These are phyloP conservation scores for Pichia manshurica DNA, from an alignment of 805 yeast species.

Conservation along the genomic window DNA sequence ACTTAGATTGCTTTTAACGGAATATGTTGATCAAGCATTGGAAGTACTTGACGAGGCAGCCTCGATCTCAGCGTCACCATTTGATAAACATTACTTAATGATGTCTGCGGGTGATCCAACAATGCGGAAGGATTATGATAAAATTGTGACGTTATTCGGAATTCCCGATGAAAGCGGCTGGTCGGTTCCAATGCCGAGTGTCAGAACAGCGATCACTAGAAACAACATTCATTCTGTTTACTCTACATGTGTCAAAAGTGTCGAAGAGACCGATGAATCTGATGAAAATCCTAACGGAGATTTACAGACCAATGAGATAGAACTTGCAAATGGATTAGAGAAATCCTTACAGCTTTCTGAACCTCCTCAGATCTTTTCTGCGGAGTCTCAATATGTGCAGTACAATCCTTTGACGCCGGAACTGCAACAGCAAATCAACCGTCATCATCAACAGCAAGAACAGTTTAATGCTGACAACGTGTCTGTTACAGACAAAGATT, in stretches of 20 bases:
- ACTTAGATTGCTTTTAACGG: conserved; percentile 71
- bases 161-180: conserved; percentile 94
- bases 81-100: conserved; percentile 86
- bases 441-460: conserved; percentile 20
- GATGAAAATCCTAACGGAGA: not conserved
- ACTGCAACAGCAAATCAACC: conserved; percentile 21
- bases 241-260: conserved; percentile 64
- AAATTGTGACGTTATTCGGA: conserved; percentile 86
- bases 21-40: conserved; percentile 81
- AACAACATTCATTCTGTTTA: conserved; percentile 95
- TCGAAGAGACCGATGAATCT: conserved; percentile 22
- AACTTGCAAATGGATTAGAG: not conserved
- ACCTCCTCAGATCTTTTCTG: conserved; percentile 7
- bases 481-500: conserved; percentile 55
- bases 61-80: conserved; percentile 79
- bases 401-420: conserved; percentile 28
- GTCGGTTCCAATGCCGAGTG: conserved; percentile 94
- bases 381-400: conserved; percentile 29
- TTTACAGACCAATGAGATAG: conserved; percentile 1
- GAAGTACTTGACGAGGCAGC: conserved; percentile 85
- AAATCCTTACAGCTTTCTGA: conserved; percentile 2
- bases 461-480: conserved; percentile 36
- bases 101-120: conserved; percentile 84
- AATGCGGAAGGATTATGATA: conserved; percentile 73
- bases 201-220: conserved; percentile 81